Evolutionary conservation across 257 asterid genomes (phyloP), one percentile per base, ranked within the genome.

Genomic region (Penstemon barbatus): DNA sequence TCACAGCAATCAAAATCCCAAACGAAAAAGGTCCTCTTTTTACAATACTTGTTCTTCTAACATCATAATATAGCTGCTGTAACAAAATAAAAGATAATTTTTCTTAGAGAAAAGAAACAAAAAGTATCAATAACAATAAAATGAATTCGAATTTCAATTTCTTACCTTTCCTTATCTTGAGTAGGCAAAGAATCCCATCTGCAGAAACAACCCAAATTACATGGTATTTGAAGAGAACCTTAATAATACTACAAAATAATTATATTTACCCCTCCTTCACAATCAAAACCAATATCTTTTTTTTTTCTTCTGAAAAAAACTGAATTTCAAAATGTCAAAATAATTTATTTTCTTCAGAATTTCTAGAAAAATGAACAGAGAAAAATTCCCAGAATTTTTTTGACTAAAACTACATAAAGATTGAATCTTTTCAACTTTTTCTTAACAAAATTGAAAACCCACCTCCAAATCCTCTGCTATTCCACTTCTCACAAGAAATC

Each of bases 101-200:
- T 63, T 45, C 44, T 54, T 54, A 73, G 37, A 48, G 45, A 51
- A 33, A 37, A 61, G 7, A 53, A 52, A 46, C 8, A 46, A 38
- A 60, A 5, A 71, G 53, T 65, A 78, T 42, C 59, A 55, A 48
- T 57, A 48, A 59, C 60, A 36, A 46, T 19, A 65, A 57, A 12
- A 40, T 8, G 11, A 3, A 42, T 41, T 57, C 11, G 18, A 63
- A 40, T 51, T 44, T 57, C 52, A 66, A 50, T 58, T 55, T 68
- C 77, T 66, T 75, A 85, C 92, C 87, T 80, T 25, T 59, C 57
- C 54, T 75, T 70, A 66, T 46, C 70, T 25, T 49, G 55, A 43
- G 53, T 3, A 46, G 61, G 43, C 69, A 46, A 48, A 55, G 39
- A 77, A 75, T 61, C 59, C 76, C 79, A 82, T 69, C 75, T 70